Base-by-base conservation (phyloP, 2,329 filamentous ascomycete genomes). In the Reticulascus tulasneorum region DNA sequence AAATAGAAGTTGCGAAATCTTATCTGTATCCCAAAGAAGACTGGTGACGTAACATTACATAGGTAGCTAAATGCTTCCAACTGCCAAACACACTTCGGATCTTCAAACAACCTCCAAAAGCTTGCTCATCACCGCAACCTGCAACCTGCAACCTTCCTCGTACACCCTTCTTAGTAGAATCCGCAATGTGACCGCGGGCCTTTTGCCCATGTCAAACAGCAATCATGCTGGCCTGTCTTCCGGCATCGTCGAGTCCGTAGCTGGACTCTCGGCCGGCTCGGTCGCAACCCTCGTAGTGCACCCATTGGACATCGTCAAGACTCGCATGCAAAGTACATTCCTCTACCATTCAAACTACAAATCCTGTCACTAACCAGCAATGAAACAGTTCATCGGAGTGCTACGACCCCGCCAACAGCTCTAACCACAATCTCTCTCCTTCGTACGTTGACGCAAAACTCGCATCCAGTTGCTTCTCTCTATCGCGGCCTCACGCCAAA, bases 221-320 rank as follows among this genome's bases (percentile, higher is more conserved):
- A 64, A 64, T 47, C 54, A 74, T 70, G 75, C 67, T 66, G 77
- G 74, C 63, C 69, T 84, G 56, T 83, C 84, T 54, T 79, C 86
- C 63, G 87, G 85, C 51, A 63, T 86, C 56, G 77, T 96, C 63
- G 93, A 97, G 75, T 84, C 84, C 54, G 72, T 90, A 59, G 88
- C 93, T 44, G 93, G 93, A 51, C 84, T 98, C 62, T 85, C 84
- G 47, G 93, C 93, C 41, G 93, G 93, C 44, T 75, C 88, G 38
- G 75, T 89, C 50, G 85, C 90, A 35, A 97, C 93, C 17, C 73
- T 97, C 31, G 82, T 81, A 38, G 84, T 93, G 34, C 91, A 97
- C 58, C 93, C 93, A 21, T 79, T 98, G 42, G 93, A 98, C 65
- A 82, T 98, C 46, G 82, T 97, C 58, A 98, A 98, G 73, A 97